Evolutionary conservation across 2,329 filamentous ascomycete species (phyloP).

Genomic region (Aspergillus ochraceus): DNA sequence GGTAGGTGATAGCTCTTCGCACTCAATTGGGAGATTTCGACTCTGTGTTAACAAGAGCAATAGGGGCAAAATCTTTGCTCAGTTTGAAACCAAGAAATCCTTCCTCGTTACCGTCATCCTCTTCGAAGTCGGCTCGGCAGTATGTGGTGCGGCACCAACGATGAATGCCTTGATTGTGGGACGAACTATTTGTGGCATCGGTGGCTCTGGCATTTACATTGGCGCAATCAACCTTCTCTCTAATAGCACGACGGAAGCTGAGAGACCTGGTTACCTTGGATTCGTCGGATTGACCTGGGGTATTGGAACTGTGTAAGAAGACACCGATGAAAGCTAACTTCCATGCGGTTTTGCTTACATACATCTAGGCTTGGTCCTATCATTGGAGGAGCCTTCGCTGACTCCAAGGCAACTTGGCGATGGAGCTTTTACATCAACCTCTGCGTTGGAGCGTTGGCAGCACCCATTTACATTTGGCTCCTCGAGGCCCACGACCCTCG

Average conservation of each 20-base stretch:
- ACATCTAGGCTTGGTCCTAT: conserved; percentile 28
- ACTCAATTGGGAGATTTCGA: background rate
- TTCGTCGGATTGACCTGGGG: conserved; percentile 32
- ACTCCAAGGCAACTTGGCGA: conserved; percentile 23
- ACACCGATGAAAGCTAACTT: background rate
- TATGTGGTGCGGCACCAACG: conserved; percentile 48
- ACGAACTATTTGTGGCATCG: conserved; percentile 36
- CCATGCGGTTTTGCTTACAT: conserved; percentile 30
- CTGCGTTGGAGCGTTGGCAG: conserved; percentile 41
- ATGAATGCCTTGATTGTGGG: conserved; percentile 50
- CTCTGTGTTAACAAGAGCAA: conserved; percentile 21
- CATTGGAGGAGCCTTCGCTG: conserved; percentile 14
- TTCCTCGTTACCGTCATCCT: conserved; percentile 21
- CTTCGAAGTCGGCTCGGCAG: conserved; percentile 33
- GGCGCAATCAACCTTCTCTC: conserved; percentile 25
- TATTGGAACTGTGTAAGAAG: conserved; percentile 24
- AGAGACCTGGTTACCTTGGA: conserved; percentile 29
- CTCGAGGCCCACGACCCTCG: conserved; percentile 25
- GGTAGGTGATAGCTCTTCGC: background rate
- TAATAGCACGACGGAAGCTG: conserved; percentile 21
- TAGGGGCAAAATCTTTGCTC: conserved; percentile 40
- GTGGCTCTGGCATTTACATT: conserved; percentile 35
- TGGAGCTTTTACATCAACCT: conserved; percentile 53
- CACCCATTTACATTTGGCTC: conserved; percentile 9
- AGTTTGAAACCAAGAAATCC: conserved; percentile 49